Evolutionary conservation across 768 basidiomycete species (phyloP), one percentile per base, ranked within the genome.

Genomic region (Panellus pusillus): DNA sequence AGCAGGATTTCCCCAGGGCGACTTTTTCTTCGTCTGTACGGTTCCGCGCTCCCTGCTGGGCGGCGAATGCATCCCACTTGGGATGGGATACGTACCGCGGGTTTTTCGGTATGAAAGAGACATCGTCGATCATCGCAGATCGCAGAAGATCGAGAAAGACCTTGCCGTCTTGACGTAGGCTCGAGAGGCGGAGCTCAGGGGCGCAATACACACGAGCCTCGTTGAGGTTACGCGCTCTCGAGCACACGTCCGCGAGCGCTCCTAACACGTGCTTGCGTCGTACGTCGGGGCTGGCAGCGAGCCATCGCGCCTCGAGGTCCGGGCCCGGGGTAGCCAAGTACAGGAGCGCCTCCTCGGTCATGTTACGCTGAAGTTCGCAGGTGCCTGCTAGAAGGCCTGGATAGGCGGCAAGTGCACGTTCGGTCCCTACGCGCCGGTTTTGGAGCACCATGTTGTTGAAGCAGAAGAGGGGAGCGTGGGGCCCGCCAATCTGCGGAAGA

Each of bases 331-430:
- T 18, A 5, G 27, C 32, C 29, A 57, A 53, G 44, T 57, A 37
- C 14, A 15, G 4, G 18, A 60, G 37, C 0, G 59, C 59, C 41
- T 56, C 54, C 1, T 32, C 18, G 1, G 54, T 50, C 28, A 60
- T 28, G 32, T 47, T 40, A 12, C 31, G 42, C 45, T 60, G 59
- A 9, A 53, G n/a, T 24, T 37, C 51, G 48, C 59, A 60, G 20
- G 59, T 60, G 12, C n/a, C 18, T 14, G 6, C 24, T 17, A 46
- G 19, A 2, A 50, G 40, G 9, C 2, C 6, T 7, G 28, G 44
- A 32, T 50, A 49, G 13, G 0, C 24, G n/a, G n/a, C 9, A 3
- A 55, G 19, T 12, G 19, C 15, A 1, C 3, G 9, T 29, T 50
- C 48, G 12, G 39, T 14, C 12, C 5, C 1, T 19, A 28, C 27